These are phyloP conservation scores for Hypoxylon sp. DNA, from an alignment of 2,329 filamentous ascomycete species.

Conservation along the genomic window DNA sequence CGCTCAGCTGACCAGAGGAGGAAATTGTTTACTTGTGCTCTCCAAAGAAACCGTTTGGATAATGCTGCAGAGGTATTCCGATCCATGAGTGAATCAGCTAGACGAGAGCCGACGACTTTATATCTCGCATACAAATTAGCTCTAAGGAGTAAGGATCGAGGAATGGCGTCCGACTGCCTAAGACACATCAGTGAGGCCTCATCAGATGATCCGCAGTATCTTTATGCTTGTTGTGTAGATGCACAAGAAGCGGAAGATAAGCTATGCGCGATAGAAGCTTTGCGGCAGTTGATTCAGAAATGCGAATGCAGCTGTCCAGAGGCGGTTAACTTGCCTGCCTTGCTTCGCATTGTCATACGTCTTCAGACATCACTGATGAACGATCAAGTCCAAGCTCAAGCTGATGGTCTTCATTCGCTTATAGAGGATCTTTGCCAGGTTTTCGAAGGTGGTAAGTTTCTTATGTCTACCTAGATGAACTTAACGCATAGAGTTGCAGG, in stretches of 20 bases:
- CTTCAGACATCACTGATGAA: constrained; percentile 63
- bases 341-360: constrained; percentile 74
- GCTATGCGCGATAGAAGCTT: constrained; percentile 69
- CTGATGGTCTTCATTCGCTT: constrained; percentile 42
- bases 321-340: constrained; percentile 71
- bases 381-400: constrained; percentile 44
- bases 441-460: constrained; percentile 62
- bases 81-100: constrained; percentile 70
- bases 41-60: constrained; percentile 70
- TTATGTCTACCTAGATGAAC: constrained; percentile 5
- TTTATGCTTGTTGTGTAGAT: constrained; percentile 87
- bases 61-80: constrained; percentile 70
- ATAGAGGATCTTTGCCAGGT: constrained; percentile 68
- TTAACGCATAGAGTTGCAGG: constrained; percentile 3
- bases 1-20: constrained; percentile 61
- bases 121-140: constrained; percentile 84
- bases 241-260: constrained; percentile 77
- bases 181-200: constrained; percentile 69
- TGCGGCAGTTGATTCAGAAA: constrained; percentile 73
- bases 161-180: constrained; percentile 75
- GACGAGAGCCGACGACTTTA: constrained; percentile 74
- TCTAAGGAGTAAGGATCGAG: constrained; percentile 70
- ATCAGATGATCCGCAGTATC: constrained; percentile 70
- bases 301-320: constrained; percentile 64
- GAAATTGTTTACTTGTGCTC: constrained; percentile 79